Base-by-base conservation (phyloP, 1,139 yeast species). In the Taiozyma sp. region DNA sequence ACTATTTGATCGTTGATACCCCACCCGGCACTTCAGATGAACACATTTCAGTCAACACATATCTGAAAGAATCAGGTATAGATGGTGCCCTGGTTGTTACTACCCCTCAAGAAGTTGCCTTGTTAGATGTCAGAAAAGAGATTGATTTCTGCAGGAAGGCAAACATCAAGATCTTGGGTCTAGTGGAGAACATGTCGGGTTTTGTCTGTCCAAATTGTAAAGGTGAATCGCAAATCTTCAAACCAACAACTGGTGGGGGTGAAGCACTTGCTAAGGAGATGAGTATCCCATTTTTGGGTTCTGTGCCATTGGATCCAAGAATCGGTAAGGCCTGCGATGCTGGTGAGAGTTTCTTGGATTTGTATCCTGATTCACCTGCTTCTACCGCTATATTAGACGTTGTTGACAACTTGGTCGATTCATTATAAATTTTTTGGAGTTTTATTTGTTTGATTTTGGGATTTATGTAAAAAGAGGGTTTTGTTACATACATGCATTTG, bases 11-110 rank as follows among this genome's bases (percentile, higher is more conserved):
- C 16, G 88, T 95, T 6, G 99, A 95, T 62, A 95, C 99, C 0
- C 99, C 99, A 0, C 99, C 99, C 0, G 99, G 99, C 0, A 93
- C 99, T 0, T 86, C 97, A 0, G 99, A 95, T 67, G 99, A 95
- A 66, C 99, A 95, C 68, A 75, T 95, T 45, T 83, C 96, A 9
- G 91, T 93, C 28, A 88, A 93, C 43, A 83, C 88, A 46, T 91
- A 88, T 63, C 74, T 95, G 79, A 86, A 88, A 62, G 96, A 89
- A 45, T 84, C 85, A 7, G 97, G 97, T 0, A 84, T 93, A 2
- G 98, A 93, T 65, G 99, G 99, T 0, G 99, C 99, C 0, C 74
- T 95, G 34, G 79, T 95, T 8, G 96, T 95, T 30, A 93, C 99
- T 0, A 95, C 99, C 0, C 99, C 99, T 0, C 99, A 95, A 67